Evolutionary conservation across 345 rosid species (phyloP), one percentile per base, ranked within the genome.

Genomic region (Boechera divaricarpa): DNA sequence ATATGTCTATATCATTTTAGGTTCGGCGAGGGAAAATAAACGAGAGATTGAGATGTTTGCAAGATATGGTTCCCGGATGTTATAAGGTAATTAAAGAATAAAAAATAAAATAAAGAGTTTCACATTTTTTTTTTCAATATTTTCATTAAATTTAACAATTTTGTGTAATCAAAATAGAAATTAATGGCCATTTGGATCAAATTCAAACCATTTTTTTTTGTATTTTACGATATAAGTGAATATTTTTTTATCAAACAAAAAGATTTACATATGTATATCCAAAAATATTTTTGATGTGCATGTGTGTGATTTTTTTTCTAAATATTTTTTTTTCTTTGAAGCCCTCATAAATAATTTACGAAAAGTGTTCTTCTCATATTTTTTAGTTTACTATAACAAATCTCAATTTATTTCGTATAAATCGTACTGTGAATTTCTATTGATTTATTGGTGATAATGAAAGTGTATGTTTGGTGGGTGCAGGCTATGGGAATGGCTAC

Each of bases 401-500:
- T 56, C 8, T 4, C 28, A 9, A 4, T 6, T 57, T 33, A 13
- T 58, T 47, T 35, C 7, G 3, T 59, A 21, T 41, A 41, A 52
- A 63, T 52, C 15, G 18, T 13, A 42, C 32, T 64, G 48, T 54
- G 15, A 74, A 15, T 42, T 41, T 42, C 28, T 56, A 47, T 28
- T 32, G 16, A 64, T 55, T 41, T 15, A n/a, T 18, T 16, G 45
- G 11, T 65, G 31, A 47, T 61, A 52, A 38, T 57, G 58, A 39
- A 18, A 15, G 13, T 35, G 26, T 57, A 54, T 83, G 67, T 39
- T 65, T 48, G 21, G 18, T 62, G 67, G 24, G 21, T 65, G 73
- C 90, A 92, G 96, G 83, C 90, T 21, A 91, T 89, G 97, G 97
- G 97, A 31, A 89, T 91, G 92, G 79, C 97, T 31, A 79, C 84